Evolutionary conservation across 257 asterid species (phyloP), one percentile per base, ranked within the genome.

Genomic region (Nyctanthes arbortristis): DNA sequence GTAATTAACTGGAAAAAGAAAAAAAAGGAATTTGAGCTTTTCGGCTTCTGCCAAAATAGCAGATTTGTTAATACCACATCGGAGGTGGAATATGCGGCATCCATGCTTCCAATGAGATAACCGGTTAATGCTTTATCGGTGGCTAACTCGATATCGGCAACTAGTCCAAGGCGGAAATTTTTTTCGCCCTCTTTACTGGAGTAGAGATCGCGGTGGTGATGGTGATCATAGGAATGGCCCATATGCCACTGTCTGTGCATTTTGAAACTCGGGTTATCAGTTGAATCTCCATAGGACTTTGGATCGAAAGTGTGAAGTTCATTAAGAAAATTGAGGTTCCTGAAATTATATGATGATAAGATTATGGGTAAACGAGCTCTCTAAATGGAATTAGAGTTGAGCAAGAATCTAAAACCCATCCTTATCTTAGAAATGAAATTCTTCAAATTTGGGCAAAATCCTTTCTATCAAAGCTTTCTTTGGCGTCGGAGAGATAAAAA

Each of bases 11-110:
- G 32, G 25, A 5, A 54, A 34, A 43, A 12, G 25, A 25, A 47
- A 77, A 11, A 0, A 10, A 2, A 11, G 27, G n/a, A 34, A 47
- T 31, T 4, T 13, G 8, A 9, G 30, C 24, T 13, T 2, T 34
- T 49, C 28, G 45, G 56, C 8, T 13, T 25, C 10, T 31, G 29
- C 12, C n/a, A 47, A 27, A 4, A 25, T 22, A 27, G 4, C 0
- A 52, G 22, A 22, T 61, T n/a, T 35, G 27, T 33, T 7, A 71
- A 18, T 83, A 93, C 97, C 96, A 93, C 97, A 76, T 93, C 99
- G 35, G 97, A 91, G 70, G 91, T 27, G 36, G 99, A 91, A 83
- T 91, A 96, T 45, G 95, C 99, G 1, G 99, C 97, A 77, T 93
- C 99, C 14, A 97, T 91, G 86, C 97, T 93, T 24, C 99, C 99